Evolutionary conservation across 371 early-diverging fungal species (phyloP), one percentile per base, ranked within the genome.

Genomic region (Sporodiniella umbellata): DNA sequence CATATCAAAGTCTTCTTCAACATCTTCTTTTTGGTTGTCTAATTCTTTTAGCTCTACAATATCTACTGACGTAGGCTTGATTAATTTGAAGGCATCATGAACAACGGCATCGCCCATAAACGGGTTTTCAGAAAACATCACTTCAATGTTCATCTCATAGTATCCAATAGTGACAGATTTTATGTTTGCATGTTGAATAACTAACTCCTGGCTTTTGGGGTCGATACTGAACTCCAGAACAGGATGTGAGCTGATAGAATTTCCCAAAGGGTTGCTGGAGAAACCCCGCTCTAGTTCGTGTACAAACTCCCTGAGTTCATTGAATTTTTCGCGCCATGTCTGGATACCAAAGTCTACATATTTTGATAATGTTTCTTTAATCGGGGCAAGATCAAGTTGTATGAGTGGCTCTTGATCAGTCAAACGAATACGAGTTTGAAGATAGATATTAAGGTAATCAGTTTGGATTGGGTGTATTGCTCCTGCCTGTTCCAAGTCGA

Each of bases 81-180:
- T 51, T 60, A 64, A 61, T 8, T 46, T 57, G 23, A 66, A 64
- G 18, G 49, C 51, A 4, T 56, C 60, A 45, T 52, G 42, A 2
- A 31, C 33, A 19, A 30, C 22, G 3, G 31, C 26, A 15, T 60
- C 35, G 14, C 42, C 44, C 53, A 75, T 65, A 50, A 77, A 77
- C 0, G 77, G 73, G 22, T 64, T 66, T 23, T 54, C 61, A 0
- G 83, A 82, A 50, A 84, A 84, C 75, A 81, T 79, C 33, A 74
- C 72, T 55, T 84, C 84, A n/a, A 78, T 71, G 42, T 84, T 73
- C 51, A 81, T 73, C 26, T 72, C 73, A 40, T 84, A 80, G 28
- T 73, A 82, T 30, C 75, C 68, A 19, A 82, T 63, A 26, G 67
- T 56, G 17, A 79, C 48, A 4, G 64, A 54, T 0, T 50, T 49